Evolutionary conservation across 148 eudicot genomes (phyloP), one percentile per base, ranked within the genome.

Genomic region (Silene latifolia): DNA sequence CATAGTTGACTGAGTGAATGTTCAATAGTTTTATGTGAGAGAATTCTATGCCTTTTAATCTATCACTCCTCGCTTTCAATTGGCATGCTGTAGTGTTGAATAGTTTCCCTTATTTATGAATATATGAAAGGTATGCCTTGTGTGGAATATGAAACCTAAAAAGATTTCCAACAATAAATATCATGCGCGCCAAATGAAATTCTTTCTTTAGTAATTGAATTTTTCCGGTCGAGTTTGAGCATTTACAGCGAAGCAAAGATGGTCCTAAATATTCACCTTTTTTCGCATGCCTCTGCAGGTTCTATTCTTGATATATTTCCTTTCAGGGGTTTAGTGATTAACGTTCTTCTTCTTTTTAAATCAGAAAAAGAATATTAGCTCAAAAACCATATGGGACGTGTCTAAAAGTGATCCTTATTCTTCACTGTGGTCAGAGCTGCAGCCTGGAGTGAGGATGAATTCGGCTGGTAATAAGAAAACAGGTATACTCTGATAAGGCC

Each of bases 331-430:
- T 12, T 74, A 9, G 59, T 59, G 47, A 25, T 21, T 76, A 70
- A 61, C 17, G 18, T 23, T 57, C 72, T 48, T 62, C 44, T 29
- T 47, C 39, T 56, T 51, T 61, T 18, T 66, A 74, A 67, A 77
- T 76, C 89, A 86, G 89, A 80, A 67, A 77, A 86, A 80, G 72
- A 86, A 80, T 32, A 54, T 80, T 42, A 70, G 74, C 72, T 74
- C 82, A 54, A 69, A 57, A 74, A 27, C 72, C 51, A 60, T 72
- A 72, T 78, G 85, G 72, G 78, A 67, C 59, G 87, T 51, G 75
- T 25, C 78, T 66, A 67, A 75, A 74, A 78, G 62, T 72, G 71
- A 67, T 39, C 54, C 47, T 74, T 77, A 71, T 77, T 39, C 81
- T 65, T 71, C 78, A 21, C 57, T 67, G 53, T 62, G 77, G 72